Percentiles rank a stretch among this genome's conserved stretches.
Conservation (phyloP, 495 filamentous ascomycete genomes). For the Podospora bellae-mahoneyi region DNA sequence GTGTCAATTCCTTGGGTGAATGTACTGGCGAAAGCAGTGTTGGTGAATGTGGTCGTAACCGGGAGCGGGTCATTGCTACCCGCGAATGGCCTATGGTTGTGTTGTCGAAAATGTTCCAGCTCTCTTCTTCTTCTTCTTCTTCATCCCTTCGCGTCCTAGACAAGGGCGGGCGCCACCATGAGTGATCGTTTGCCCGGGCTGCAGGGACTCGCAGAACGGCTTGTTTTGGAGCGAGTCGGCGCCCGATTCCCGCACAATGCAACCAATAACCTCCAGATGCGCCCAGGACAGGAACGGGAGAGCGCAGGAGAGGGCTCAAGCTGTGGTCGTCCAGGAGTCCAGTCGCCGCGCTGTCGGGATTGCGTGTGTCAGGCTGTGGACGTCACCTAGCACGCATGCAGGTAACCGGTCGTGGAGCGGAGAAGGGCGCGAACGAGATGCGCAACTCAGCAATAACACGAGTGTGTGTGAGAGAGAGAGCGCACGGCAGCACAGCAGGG, state of each 20-base stretch:
- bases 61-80: conserved; percentile 46
- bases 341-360: conserved; percentile 34
- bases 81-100: conserved; percentile 10
- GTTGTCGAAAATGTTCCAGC: conserved; percentile 15
- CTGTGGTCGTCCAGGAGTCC: conserved; percentile 16
- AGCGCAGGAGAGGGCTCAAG: conserved; percentile 16
- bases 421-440: conserved; percentile 18
- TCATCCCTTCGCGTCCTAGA: conserved; percentile 23
- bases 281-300: conserved; percentile 16
- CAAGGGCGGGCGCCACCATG: conserved; percentile 17
- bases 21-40: conserved; percentile 39
- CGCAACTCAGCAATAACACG: conserved; percentile 11
- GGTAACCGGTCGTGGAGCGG: conserved; percentile 24
- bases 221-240: conserved; percentile 27
- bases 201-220: conserved; percentile 26
- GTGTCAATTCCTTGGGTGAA: conserved; percentile 37
- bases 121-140: conserved; percentile 20
- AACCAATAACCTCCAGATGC: conserved; percentile 27
- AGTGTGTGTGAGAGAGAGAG: background rate
- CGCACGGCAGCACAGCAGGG: background rate
- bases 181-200: conserved; percentile 22
- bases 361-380: conserved; percentile 27
- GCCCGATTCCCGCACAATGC: conserved; percentile 26
- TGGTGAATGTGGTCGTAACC: conserved; percentile 42
- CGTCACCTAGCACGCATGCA: conserved; percentile 26